A percentile compares a stretch with the other conserved stretches of the same genome.
phyloP scores from a whole-genome alignment of 169 alveolate genomes.

The Plasmodium gallinaceum region DNA sequence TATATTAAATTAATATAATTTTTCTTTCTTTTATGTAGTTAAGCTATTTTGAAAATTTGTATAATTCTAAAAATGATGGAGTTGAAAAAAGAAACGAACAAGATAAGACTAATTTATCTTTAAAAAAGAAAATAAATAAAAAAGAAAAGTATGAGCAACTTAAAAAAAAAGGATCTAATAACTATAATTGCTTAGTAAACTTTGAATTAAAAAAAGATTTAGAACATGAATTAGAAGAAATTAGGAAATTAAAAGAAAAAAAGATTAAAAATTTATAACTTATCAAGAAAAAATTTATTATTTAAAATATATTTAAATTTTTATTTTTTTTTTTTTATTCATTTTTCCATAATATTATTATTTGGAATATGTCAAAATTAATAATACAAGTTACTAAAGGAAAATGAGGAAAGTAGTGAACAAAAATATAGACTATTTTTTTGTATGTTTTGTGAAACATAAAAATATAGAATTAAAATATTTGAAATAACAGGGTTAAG shows the following conservation, averaged over 20 bases:
- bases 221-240: conserved; percentile 68
- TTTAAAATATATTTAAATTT: too few species aligned
- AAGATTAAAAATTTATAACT: too few species aligned
- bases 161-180: conserved; percentile 29
- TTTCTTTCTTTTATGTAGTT: background rate
- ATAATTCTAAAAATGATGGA: conserved; percentile 66
- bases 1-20: background rate
- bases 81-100: conserved; percentile 54
- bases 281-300: too few species aligned
- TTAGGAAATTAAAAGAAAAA: conserved; percentile 42
- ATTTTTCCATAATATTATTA: too few species aligned
- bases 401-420: too few species aligned
- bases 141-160: conserved; percentile 52
- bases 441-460: too few species aligned
- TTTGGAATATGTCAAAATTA: too few species aligned
- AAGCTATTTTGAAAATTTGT: conserved; percentile 54
- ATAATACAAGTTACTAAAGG: too few species aligned
- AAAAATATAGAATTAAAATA: too few species aligned
- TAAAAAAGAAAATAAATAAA: conserved; percentile 46
- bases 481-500: too few species aligned
- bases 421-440: too few species aligned
- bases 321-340: too few species aligned
- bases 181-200: conserved; percentile 37
- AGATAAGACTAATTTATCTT: conserved; percentile 29
- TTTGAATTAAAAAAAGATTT: conserved; percentile 57